phyloP scores from a whole-genome alignment of 2,329 filamentous ascomycete genomes.

The Fusarium caatingaense region DNA sequence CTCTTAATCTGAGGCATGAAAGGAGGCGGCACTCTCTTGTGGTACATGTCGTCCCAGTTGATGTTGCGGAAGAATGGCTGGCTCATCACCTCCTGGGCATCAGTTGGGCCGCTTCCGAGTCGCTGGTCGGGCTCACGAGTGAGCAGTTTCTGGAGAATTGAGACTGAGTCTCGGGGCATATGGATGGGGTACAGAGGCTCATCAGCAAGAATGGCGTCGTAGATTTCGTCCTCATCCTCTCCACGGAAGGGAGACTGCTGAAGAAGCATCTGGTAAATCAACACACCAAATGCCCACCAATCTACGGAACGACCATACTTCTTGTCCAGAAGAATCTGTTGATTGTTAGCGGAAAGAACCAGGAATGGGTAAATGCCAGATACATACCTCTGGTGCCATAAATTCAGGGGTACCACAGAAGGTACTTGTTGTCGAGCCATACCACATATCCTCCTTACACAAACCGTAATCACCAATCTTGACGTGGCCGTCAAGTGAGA shows the following conservation, averaged over 20 bases:
- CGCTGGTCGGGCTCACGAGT: constrained; percentile 94
- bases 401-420: constrained; percentile 99
- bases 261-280: constrained; percentile 99
- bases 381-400: constrained; percentile 92
- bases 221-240: constrained; percentile 99
- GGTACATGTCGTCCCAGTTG: constrained; percentile 98
- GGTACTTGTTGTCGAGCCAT: constrained; percentile 93
- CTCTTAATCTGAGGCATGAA: constrained; percentile 92
- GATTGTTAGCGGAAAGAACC: constrained; percentile 47
- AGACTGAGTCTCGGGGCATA: constrained; percentile 98
- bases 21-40: constrained; percentile 90
- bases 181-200: constrained; percentile 98
- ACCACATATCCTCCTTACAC: constrained; percentile 99
- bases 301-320: constrained; percentile 98
- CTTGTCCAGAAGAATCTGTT: constrained; percentile 92
- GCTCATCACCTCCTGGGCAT: constrained; percentile 98
- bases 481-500: constrained; percentile 96
- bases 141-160: constrained; percentile 95
- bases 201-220: constrained; percentile 96
- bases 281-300: constrained; percentile 99
- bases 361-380: neutral
- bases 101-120: constrained; percentile 92
- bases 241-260: constrained; percentile 99
- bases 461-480: constrained; percentile 99
- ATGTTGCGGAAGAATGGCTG: constrained; percentile 98